Percentiles rank a stretch among this genome's conserved stretches.
Conservation (phyloP, 2,329 filamentous ascomycete genomes). For the Helotiales sp. region DNA sequence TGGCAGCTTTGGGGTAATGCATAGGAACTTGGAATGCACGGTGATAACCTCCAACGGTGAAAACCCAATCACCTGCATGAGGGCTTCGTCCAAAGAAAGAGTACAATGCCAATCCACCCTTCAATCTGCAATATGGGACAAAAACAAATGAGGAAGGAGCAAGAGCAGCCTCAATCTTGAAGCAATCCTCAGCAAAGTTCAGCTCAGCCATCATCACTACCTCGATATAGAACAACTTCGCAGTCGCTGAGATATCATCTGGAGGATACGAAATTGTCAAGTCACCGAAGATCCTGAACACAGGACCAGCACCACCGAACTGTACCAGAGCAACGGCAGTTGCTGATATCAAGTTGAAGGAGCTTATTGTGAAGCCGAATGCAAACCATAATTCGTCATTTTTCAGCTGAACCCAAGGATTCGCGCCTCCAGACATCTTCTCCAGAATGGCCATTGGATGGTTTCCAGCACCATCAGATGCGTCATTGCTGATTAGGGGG, state of each 20-base stretch:
- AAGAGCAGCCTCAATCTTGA: conserved; percentile 49
- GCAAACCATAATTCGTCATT: conserved; percentile 47
- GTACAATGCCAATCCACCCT: conserved; percentile 50
- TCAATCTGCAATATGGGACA: conserved; percentile 47
- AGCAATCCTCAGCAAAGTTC: conserved; percentile 45
- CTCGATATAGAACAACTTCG: conserved; percentile 46
- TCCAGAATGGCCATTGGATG: conserved; percentile 17
- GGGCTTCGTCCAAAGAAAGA: conserved; percentile 44
- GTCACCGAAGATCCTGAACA: conserved; percentile 46
- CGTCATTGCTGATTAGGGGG: conserved; percentile 40
- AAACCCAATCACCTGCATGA: conserved; percentile 49
- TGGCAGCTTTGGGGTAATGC: conserved; percentile 47
- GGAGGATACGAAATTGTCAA: conserved; percentile 42
- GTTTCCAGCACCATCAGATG: conserved; percentile 12
- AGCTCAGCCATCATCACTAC: conserved; percentile 45
- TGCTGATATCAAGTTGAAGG: conserved; percentile 47
- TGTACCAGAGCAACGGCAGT: conserved; percentile 46
- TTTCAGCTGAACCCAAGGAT: background rate
- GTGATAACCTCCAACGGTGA: conserved; percentile 54
- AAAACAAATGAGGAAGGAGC: conserved; percentile 49
- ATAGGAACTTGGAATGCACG: conserved; percentile 43
- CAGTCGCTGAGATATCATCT: conserved; percentile 15
- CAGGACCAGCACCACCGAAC: conserved; percentile 38
- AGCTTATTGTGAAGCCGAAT: conserved; percentile 46
- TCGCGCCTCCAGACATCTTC: background rate